Base-by-base conservation (phyloP, 1,284 basidiomycete genomes). In the Bjerkandera adusta region DNA sequence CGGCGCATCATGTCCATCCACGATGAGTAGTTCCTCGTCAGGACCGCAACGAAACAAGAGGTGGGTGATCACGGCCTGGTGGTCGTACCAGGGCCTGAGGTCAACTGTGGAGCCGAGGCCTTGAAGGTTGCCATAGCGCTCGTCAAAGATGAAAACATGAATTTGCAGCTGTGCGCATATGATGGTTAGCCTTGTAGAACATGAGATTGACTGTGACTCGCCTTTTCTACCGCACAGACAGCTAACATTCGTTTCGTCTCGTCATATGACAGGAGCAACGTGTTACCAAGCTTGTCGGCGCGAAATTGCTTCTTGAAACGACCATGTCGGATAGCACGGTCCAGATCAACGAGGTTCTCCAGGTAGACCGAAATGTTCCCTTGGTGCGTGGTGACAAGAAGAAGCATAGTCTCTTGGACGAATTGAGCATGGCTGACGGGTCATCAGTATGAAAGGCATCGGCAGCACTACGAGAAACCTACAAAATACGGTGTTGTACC, bases 11-110 rank as follows among this genome's bases (percentile, higher is more conserved):
- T n/a, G n/a, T n/a, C n/a, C 64, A 49, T 80, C 77, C 5, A 80
- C 60, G 2, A 81, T 55, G 1, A 74, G 49, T 2, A 81, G 47
- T 49, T 81, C 77, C 47, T 81, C 77, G 27, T 55, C 68, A 3
- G 38, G 8, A 8, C 76, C 73, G 20, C 58, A 64, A 3, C 73
- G 61, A 46, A 77, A 73, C 26, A 67, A 66, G 3, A 72, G 57
- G 21, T 64, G 62, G 1, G 39, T 43, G 39, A 79, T 66, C 3
- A 50, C 47, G 0, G 56, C 48, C 0, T 38, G 50, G 1, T 55
- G 48, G 5, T 57, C 49, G 47, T 77, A 81, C 79, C 78, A 81
- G 0, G 45, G 27, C 6, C 48, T 50, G 3, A 82, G 61, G 43
- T 70, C 67, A 2, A 76, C 63, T 0, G 66, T 39, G 12, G 59